These are phyloP conservation scores for Ophiostoma sp. DNA, from an alignment of 2,329 filamentous ascomycete genomes.

Conservation along the genomic window DNA sequence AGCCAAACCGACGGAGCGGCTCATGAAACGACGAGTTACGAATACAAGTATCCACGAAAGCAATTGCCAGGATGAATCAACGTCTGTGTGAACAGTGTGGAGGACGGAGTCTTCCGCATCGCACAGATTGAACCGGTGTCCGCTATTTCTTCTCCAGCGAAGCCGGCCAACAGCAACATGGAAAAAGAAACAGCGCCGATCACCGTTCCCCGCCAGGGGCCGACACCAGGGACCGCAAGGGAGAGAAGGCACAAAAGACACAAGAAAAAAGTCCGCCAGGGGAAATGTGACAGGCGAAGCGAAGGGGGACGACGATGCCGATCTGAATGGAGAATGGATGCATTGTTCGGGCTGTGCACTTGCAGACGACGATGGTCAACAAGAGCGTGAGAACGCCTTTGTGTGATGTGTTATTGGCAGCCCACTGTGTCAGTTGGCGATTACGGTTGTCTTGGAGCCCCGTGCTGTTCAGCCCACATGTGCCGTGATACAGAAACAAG, in stretches of 20 bases:
- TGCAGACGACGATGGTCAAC: neutral
- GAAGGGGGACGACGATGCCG: neutral
- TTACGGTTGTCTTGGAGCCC: neutral
- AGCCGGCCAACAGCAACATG: neutral
- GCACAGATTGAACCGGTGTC: neutral
- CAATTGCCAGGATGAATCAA: neutral
- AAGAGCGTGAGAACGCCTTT: neutral
- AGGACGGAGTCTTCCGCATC: neutral
- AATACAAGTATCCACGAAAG: neutral
- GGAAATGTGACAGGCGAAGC: conserved; percentile 12
- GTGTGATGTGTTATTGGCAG: neutral
- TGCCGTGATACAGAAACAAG: neutral
- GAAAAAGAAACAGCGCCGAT: neutral
- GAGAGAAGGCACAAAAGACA: neutral
- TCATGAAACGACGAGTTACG: neutral
- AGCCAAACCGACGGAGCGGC: neutral
- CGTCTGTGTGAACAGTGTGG: neutral
- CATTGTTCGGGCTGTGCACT: conserved; percentile 1
- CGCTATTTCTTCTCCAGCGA: neutral
- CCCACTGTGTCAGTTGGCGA: neutral
- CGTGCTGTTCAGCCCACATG: neutral
- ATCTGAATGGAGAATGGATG: conserved; percentile 6
- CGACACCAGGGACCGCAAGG: neutral
- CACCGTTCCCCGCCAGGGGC: neutral
- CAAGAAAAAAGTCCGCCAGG: neutral